These are phyloP conservation scores for Cyberlindnera veronae DNA, from an alignment of 805 yeast species.

Conservation along the genomic window DNA sequence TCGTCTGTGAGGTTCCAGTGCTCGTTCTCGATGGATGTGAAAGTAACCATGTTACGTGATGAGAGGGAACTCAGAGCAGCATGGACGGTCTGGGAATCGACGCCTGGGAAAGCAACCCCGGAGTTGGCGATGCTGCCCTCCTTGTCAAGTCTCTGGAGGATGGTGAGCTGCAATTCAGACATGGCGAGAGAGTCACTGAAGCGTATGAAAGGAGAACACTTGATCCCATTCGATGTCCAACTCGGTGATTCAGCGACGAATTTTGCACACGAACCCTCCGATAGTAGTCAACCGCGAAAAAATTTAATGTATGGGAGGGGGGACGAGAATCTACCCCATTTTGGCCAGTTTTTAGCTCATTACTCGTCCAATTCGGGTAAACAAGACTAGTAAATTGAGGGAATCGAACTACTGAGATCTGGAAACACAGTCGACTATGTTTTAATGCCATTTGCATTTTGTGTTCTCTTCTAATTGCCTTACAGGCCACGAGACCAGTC, in stretches of 20 bases:
- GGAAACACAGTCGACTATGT: too few relatives aligned
- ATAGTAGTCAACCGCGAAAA: too few relatives aligned
- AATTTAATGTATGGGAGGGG: too few relatives aligned
- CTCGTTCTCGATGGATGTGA: conserved; percentile 70
- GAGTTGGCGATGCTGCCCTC: conserved; percentile 68
- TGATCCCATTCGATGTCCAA: neutral
- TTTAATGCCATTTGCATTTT: too few relatives aligned
- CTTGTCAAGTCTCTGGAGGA: conserved; percentile 64
- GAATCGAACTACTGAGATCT: too few relatives aligned
- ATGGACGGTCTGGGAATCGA: conserved; percentile 62
- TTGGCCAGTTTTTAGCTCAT: too few relatives aligned
- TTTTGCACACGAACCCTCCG: too few relatives aligned
- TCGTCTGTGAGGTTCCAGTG: conserved; percentile 73
- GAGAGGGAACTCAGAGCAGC: conserved; percentile 85
- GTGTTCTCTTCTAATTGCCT: too few relatives aligned
- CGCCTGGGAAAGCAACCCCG: conserved; percentile 57
- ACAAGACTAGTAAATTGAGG: too few relatives aligned
- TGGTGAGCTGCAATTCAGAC: conserved; percentile 63
- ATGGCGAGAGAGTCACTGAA: conserved; percentile 29
- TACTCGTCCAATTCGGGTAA: too few relatives aligned
- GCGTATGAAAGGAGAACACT: neutral
- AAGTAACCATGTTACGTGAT: conserved; percentile 78
- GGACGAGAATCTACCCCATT: too few relatives aligned
- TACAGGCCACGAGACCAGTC: too few relatives aligned
- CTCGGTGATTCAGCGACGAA: conserved; percentile 2